phyloP scores from a whole-genome alignment of 345 rosid genomes.

The Draba incana region DNA sequence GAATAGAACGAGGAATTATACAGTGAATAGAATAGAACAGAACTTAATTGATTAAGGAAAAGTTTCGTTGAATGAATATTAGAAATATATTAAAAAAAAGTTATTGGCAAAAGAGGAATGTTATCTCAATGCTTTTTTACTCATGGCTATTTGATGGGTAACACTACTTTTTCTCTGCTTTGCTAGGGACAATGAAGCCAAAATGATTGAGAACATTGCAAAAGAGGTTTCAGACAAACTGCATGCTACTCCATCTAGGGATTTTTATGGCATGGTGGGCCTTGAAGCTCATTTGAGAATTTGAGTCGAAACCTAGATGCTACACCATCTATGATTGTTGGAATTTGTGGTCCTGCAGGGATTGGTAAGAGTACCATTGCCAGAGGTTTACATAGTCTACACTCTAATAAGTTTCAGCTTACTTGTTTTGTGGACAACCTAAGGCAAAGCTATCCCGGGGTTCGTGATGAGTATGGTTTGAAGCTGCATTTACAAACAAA shows the following conservation, averaged over 20 bases:
- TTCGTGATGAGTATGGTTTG: background rate
- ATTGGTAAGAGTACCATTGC: constrained; percentile 30
- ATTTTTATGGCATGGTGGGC: constrained; percentile 14
- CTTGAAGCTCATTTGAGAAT: constrained; percentile 2
- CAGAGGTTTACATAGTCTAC: background rate
- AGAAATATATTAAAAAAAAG: too few relatives aligned
- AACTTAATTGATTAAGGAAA: too few relatives aligned
- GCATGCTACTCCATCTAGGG: background rate
- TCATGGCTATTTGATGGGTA: background rate
- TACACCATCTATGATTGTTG: background rate
- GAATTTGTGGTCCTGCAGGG: constrained; percentile 16
- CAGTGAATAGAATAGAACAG: too few relatives aligned
- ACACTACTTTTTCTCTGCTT: background rate
- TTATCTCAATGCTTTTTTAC: too few relatives aligned
- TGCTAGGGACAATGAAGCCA: background rate
- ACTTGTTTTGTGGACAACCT: background rate
- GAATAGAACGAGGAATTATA: too few relatives aligned
- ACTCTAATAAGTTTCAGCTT: background rate
- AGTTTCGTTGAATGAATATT: too few relatives aligned
- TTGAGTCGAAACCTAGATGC: too few relatives aligned
- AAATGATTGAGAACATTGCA: background rate
- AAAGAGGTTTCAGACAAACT: background rate
- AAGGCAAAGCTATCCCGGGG: background rate
- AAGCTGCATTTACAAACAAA: constrained; percentile 1
- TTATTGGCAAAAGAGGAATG: too few relatives aligned